These are phyloP conservation scores for Neofusicoccum umdonicola DNA, from an alignment of 2,329 filamentous ascomycete species.

Conservation along the genomic window DNA sequence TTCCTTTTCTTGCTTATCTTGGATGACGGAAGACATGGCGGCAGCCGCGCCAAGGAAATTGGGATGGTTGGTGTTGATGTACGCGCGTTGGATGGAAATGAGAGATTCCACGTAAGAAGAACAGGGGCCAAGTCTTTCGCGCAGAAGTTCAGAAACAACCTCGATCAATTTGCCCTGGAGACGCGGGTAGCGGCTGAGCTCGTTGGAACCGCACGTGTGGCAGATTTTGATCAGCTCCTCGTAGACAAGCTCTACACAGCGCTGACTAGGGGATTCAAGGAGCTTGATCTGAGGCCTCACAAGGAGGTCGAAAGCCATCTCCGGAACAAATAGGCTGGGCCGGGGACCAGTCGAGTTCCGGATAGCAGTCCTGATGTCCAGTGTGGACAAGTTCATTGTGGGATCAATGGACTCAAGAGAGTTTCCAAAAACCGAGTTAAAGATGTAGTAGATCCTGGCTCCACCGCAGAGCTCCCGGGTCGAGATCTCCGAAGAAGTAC, in stretches of 20 bases:
- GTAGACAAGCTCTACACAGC: constrained; percentile 96
- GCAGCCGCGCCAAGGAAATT: constrained; percentile 97
- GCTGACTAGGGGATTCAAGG: constrained; percentile 88
- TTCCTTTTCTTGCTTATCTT: constrained; percentile 90
- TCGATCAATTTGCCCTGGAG: constrained; percentile 97
- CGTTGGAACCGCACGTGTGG: constrained; percentile 94
- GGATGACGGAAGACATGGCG: constrained; percentile 96
- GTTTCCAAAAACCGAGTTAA: constrained; percentile 97
- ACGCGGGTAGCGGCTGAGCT: constrained; percentile 86
- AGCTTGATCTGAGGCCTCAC: constrained; percentile 99
- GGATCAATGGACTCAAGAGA: constrained; percentile 95
- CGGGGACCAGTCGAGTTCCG: constrained; percentile 95
- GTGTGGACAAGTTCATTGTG: constrained; percentile 87
- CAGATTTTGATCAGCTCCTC: constrained; percentile 99
- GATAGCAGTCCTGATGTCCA: constrained; percentile 95
- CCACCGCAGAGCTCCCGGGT: constrained; percentile 96
- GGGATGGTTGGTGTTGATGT: constrained; percentile 99
- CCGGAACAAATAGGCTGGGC: constrained; percentile 93
- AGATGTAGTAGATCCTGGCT: constrained; percentile 96
- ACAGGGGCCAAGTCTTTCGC: constrained; percentile 85
- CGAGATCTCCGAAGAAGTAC: constrained; percentile 96
- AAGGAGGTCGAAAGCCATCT: constrained; percentile 94
- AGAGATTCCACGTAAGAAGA: constrained; percentile 92
- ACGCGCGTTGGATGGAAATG: constrained; percentile 94
- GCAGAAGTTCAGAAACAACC: constrained; percentile 91